Conservation (phyloP, 208 protist genomes). For the Borovskyia barvae region DNA sequence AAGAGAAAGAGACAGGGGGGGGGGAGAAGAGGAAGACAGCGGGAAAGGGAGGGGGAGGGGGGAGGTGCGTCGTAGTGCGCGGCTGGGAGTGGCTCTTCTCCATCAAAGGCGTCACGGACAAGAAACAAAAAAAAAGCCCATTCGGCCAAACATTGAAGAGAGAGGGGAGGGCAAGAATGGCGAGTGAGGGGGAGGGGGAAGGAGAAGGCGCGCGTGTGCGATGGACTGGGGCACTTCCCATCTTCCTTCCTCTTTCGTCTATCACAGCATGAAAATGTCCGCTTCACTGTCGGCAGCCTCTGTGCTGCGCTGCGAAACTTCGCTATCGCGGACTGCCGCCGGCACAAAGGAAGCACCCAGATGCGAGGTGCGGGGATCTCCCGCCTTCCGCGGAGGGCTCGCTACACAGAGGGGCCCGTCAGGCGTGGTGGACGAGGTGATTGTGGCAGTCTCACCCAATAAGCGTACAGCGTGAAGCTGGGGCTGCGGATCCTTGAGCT, state of each 20-base stretch:
- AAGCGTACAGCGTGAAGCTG: slow-evolving; percentile 12
- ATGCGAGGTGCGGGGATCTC: too few relatives aligned
- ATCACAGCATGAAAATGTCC: slow-evolving; percentile 23
- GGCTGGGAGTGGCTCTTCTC: too few relatives aligned
- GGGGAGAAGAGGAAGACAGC: not conserved
- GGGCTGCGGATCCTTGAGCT: too few relatives aligned
- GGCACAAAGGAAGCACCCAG: too few relatives aligned
- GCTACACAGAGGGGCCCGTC: not conserved
- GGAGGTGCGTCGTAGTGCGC: not conserved
- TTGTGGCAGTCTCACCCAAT: slow-evolving; percentile 11
- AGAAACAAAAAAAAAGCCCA: not conserved
- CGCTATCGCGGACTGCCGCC: not conserved
- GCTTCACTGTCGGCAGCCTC: slow-evolving; percentile 25
- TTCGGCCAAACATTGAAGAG: not conserved
- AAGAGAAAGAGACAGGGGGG: not conserved
- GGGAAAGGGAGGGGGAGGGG: not conserved
- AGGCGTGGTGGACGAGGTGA: not conserved
- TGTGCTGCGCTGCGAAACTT: not conserved
- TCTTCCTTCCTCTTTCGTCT: too few relatives aligned
- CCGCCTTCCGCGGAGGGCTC: too few relatives aligned
- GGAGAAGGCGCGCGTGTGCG: not conserved
- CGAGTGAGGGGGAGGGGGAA: not conserved
- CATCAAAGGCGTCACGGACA: too few relatives aligned
- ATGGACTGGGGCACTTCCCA: too few relatives aligned
- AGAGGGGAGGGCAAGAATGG: not conserved